Conservation (phyloP, 1,139 yeast species). For the Kurtzmaniella natalensis region DNA sequence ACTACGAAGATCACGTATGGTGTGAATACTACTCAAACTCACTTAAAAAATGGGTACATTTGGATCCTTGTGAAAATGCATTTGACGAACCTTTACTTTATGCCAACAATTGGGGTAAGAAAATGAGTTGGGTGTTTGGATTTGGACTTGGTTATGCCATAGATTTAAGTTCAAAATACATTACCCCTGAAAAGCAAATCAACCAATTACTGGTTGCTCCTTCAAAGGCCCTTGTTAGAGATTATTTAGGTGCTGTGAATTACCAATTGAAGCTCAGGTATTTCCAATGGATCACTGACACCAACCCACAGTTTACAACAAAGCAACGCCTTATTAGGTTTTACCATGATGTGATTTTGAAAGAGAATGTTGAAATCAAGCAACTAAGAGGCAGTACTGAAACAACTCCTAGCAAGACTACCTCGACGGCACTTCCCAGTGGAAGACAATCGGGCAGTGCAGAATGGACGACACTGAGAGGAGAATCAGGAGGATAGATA, state of each 20-base stretch:
- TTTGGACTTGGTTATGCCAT: slow-evolving; percentile 54
- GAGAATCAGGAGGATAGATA: slow-evolving; percentile 57
- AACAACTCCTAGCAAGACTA: slow-evolving; percentile 8
- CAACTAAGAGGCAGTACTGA: slow-evolving; percentile 5
- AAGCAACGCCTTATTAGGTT: slow-evolving; percentile 12
- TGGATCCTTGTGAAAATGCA: slow-evolving; percentile 85
- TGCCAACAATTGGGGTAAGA: slow-evolving; percentile 86
- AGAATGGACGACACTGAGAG: slow-evolving; percentile 71
- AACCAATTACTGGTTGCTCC: slow-evolving; percentile 42
- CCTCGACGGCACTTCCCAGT: slow-evolving; percentile 17
- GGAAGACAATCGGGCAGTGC: slow-evolving; percentile 75
- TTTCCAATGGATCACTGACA: slow-evolving; percentile 19
- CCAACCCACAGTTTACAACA: slow-evolving; percentile 8
- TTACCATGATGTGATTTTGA: slow-evolving; percentile 24
- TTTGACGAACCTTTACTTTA: slow-evolving; percentile 79
- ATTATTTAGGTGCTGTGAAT: slow-evolving; percentile 37
- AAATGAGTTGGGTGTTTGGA: slow-evolving; percentile 83
- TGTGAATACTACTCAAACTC: slow-evolving; percentile 73
- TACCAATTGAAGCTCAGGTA: slow-evolving; percentile 26
- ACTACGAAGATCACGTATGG: slow-evolving; percentile 95
- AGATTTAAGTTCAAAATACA: slow-evolving; percentile 71
- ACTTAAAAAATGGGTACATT: slow-evolving; percentile 74
- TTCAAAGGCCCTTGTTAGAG: slow-evolving; percentile 35
- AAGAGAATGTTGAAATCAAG: slow-evolving; percentile 12
- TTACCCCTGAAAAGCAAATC: slow-evolving; percentile 48